Evolutionary conservation across 1,284 basidiomycete genomes (phyloP), one percentile per base, ranked within the genome.

Genomic region (Trametes versicolor): DNA sequence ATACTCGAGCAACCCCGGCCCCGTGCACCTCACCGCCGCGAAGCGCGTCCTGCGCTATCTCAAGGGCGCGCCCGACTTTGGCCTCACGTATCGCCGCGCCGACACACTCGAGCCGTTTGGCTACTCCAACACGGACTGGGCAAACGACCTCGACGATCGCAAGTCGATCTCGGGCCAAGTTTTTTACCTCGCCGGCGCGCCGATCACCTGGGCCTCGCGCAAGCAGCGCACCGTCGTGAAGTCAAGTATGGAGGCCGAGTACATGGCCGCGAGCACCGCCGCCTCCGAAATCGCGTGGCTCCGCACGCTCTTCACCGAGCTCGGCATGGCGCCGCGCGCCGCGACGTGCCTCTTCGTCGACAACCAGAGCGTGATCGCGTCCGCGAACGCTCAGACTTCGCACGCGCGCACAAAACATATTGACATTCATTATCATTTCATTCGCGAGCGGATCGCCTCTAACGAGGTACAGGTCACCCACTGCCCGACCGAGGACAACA

Each of bases 351-450:
- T 62, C 27, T 43, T 32, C 32, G 47, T 45, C 27, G 61, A 62
- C 61, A 62, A 62, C 27, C 55, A 63, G 8, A 32, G 49, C 32
- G 55, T 55, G 0, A 63, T 63, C 32, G 49, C 47, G 3, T 10
- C 37, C 17, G 15, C 36, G 39, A 36, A 47, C 51, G 15, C 37
- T 2, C 17, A 37, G 19, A 19, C 6, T 13, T 6, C 55, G 52
- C 77, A 78, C 49, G 72, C 74, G 4, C 60, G 76, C 5, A 80
- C 79, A 0, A 84, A 84, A 63, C 83, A 85, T 64, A 82, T 85
- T 53, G 75, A 82, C 53, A 71, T 80, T n/a, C 67, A 67, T 17
- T 74, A 77, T 60, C 81, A 82, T 59, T 79, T 73, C 55, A 62
- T 81, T 21, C 74, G 78, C 1, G 73, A 77, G 15, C 49, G 54